Base-by-base conservation (phyloP, 305 asterid species). In the Fraxinus sp. region DNA sequence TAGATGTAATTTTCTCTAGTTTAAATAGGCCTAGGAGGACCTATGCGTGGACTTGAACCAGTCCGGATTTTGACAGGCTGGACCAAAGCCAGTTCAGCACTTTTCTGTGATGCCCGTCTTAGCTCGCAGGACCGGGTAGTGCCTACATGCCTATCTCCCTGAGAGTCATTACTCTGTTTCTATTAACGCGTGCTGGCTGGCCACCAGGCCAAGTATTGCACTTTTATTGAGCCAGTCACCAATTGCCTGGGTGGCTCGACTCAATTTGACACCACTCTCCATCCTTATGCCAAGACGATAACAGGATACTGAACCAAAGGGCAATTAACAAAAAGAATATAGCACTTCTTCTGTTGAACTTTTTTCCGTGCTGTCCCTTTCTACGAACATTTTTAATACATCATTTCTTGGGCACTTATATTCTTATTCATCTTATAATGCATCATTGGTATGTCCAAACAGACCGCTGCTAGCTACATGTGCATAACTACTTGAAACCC, bases 341-440 rank as follows among this genome's bases (percentile, higher is more conserved):
- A 55, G 8, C 26, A 5, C 64, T 55, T n/a, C 64, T 55, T n/a
- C 2, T 3, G 22, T 4, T 52, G 4, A 55, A 55, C 66, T 16
- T n/a, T 4, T 18, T n/a, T 55, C 10, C 24, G 2, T 0, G 26
- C 26, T 5, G 72, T 77, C 78, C 26, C 71, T 81, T 46, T 81
- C 81, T 24, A 32, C 11, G 57, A 77, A 70, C 30, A 80, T 75
- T 75, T 79, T 82, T 35, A 43, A 77, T 79, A 33, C 52, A 24
- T 24, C 83, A 66, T 49, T 82, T 80, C 84, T 84, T 80, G 86
- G 85, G 80, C 75, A 32, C 9, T 46, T 46, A 24, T 30, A 43
- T 79, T 80, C 39, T 28, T 70, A 13, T 11, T 28, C 37, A 30
- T 70, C 75, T 70, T 28, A 30, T 26, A 30, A 30, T 70, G 22